Evolutionary conservation across 176 grass and related monocot genomes (phyloP), one percentile per base, ranked within the genome.

Genomic region (Cenchrus fungigraminus): DNA sequence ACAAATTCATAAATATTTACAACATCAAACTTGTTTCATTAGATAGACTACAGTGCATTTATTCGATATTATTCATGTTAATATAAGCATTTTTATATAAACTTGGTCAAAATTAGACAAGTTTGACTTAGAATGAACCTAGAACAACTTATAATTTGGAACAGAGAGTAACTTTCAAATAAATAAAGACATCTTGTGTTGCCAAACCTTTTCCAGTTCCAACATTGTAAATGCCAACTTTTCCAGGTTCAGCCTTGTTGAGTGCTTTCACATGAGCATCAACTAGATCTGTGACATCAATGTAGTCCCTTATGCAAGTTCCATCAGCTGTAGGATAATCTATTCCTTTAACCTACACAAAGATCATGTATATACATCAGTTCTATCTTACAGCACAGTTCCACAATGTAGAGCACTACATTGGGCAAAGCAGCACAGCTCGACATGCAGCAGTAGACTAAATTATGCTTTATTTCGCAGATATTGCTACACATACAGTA

Each of bases 231-330:
- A 95, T 92, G 79, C 93, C 80, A 71, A 95, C 93, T 79, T 90
- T 95, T 66, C 81, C 71, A 82, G 88, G 86, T 75, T 77, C 83
- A 79, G 90, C 93, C 88, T 90, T 95, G 88, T 82, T 76, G 37
- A 95, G 90, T 83, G 90, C 93, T 86, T 95, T 95, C 65, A 95
- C 93, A 79, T 95, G 93, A 78, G 93, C 93, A 90, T 92, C 93
- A 59, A 95, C 93, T 20, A 95, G 80, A 88, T 95, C 93, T 6
- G 88, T 95, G 86, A 95, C 90, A 84, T 95, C 93, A 81, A 95
- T 95, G 55, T 95, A 95, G 77, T 95, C 93, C 71, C 93, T 92
- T 87, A 95, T 92, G 78, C 93, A 95, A 45, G 93, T 95, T 53
- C 93, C 93, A 67, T 95, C 93, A 82, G 85, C 20, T 66, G 93